Evolutionary conservation across 441 rosid genomes (phyloP), one percentile per base, ranked within the genome.

Genomic region (Brassica balearica): DNA sequence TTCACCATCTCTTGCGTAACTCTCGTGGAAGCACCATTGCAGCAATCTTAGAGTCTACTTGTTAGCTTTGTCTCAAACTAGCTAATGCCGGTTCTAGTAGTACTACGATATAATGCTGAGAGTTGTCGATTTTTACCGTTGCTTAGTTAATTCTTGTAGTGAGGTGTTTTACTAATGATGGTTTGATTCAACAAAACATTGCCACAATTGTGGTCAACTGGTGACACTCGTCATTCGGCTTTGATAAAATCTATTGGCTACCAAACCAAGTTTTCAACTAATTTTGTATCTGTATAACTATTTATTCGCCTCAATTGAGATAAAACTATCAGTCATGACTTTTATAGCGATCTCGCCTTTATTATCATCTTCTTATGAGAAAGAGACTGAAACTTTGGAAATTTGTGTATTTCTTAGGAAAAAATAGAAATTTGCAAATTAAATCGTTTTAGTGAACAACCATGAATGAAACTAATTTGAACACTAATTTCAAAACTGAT

Each of bases 41-140:
- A 65, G 1, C 3, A 7, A 12, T 76, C 63, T 48, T 76, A 53
- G 79, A 61, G 7, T 43, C 73, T 11, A 43, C 0, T 43, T 10
- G 53, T 11, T 43, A 43, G 53, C 0, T 0, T 74, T 55, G 1
- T 64, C 53, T 41, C 48, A 46, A 46, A 46, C 53, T 46, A 46
- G 53, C 48, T 41, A 41, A 41, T 41, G 10, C 48, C 10, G 12
- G 48, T 41, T 41, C 48, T 41, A 41, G 48, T 9, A 41, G 48
- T 41, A 41, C 9, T 36, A 36, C 41, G 2, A 36, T 36, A 10
- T 43, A 43, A 32, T 10, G 53, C 53, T 11, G 53, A 11, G 53
- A 43, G n/a, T 43, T 43, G 53, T 43, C n/a, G 53, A 43, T 10
- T 9, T 43, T 43, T 43, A 43, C 11, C 14, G 53, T 43, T 43